phyloP scores from a whole-genome alignment of 2,329 filamentous ascomycete species.

The Neofusicoccum laricinum region DNA sequence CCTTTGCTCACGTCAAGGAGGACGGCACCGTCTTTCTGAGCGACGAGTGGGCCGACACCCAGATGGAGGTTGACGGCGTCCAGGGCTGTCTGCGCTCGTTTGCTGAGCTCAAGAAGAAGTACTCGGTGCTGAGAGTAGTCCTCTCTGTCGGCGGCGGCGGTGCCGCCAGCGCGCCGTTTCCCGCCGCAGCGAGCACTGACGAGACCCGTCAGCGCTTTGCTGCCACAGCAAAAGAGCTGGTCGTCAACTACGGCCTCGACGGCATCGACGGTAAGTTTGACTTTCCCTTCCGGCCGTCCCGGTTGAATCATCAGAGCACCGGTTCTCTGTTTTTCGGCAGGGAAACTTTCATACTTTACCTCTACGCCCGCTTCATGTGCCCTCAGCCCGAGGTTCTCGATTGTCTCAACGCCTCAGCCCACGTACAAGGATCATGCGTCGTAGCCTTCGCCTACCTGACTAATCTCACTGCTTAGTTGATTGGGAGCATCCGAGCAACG shows the following conservation, averaged over 20 bases:
- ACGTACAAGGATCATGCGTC: background rate
- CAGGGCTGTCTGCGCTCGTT: slow-evolving; percentile 66
- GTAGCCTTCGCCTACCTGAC: background rate
- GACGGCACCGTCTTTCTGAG: slow-evolving; percentile 82
- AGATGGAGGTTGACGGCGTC: slow-evolving; percentile 67
- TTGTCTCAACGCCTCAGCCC: background rate
- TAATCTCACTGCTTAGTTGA: slow-evolving; percentile 56
- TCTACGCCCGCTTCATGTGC: background rate
- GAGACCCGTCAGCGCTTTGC: slow-evolving; percentile 67
- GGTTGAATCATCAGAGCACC: background rate
- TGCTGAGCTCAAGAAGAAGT: slow-evolving; percentile 67
- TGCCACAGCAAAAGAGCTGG: slow-evolving; percentile 61
- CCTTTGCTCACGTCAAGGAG: slow-evolving; percentile 73
- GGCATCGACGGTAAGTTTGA: slow-evolving; percentile 68
- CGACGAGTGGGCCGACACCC: slow-evolving; percentile 73
- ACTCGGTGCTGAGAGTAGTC: slow-evolving; percentile 70
- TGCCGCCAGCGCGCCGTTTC: slow-evolving; percentile 64
- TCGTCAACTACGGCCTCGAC: slow-evolving; percentile 69
- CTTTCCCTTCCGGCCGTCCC: background rate
- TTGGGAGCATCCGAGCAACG: slow-evolving; percentile 72
- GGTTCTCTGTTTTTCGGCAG: background rate
- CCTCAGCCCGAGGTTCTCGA: background rate
- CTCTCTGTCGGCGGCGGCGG: slow-evolving; percentile 75
- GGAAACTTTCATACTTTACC: background rate
- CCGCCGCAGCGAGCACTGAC: slow-evolving; percentile 61